Percentiles rank a stretch among this genome's conserved stretches.
phyloP scores from a whole-genome alignment of 176 grass and related monocot species.

The Rhynchospora tenuis region DNA sequence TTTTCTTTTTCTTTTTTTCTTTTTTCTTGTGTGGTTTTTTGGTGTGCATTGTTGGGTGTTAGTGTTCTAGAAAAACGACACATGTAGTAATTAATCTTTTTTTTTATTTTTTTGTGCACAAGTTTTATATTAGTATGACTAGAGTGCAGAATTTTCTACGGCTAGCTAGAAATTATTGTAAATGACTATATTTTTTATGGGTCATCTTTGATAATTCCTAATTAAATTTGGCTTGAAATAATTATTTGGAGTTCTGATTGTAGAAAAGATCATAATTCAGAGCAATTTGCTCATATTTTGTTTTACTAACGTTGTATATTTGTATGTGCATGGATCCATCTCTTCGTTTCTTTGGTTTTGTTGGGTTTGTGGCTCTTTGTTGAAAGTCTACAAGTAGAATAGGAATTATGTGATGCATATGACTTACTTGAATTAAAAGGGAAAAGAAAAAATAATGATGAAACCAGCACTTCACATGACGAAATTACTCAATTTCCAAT shows the following conservation, averaged over 20 bases:
- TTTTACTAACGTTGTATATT: not conserved
- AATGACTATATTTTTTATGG: not conserved
- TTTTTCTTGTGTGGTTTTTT: constrained; percentile 15
- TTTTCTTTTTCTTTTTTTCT: not conserved
- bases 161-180: not conserved
- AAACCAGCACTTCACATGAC: not conserved
- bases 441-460: not conserved
- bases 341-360: not conserved
- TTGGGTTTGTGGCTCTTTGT: not conserved
- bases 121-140: not conserved
- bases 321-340: not conserved
- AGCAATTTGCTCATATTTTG: not conserved
- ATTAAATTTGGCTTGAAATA: constrained; percentile 4
- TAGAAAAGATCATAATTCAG: not conserved
- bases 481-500: not conserved
- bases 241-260: not conserved
- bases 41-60: not conserved
- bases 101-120: not conserved
- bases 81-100: not conserved
- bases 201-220: not conserved
- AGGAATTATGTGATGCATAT: not conserved
- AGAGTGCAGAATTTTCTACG: constrained; percentile 9
- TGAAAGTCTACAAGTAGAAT: not conserved
- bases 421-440: not conserved
- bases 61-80: not conserved